These are phyloP conservation scores for Aureobasidium subglaciale DNA, from an alignment of 2,329 filamentous ascomycete genomes.

Conservation along the genomic window DNA sequence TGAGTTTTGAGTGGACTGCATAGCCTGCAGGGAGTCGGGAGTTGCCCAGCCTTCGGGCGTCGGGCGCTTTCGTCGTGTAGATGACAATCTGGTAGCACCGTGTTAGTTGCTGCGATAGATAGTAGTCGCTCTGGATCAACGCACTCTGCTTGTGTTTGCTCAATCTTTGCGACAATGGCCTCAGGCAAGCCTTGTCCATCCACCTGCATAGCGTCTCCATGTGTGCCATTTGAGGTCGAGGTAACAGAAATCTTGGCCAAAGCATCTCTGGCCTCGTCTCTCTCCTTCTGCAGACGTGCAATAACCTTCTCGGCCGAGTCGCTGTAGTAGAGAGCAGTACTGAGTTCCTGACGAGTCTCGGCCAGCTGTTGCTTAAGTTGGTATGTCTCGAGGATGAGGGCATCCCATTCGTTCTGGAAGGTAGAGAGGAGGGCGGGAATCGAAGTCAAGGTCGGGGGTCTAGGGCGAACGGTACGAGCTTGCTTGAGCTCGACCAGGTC, in stretches of 20 bases:
- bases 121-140: conserved; percentile 30
- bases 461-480: conserved; percentile 73
- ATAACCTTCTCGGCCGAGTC: conserved; percentile 96
- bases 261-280: conserved; percentile 86
- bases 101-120: conserved; percentile 21
- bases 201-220: conserved; percentile 86
- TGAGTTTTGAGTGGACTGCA: conserved; percentile 47
- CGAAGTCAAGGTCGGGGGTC: conserved; percentile 88
- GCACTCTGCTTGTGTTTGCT: conserved; percentile 73
- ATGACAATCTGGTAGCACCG: conserved; percentile 59
- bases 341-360: conserved; percentile 87
- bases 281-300: conserved; percentile 78
- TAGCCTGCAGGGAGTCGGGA: conserved; percentile 59
- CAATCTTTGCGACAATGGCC: conserved; percentile 63
- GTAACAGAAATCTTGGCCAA: conserved; percentile 77
- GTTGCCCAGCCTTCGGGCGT: conserved; percentile 81
- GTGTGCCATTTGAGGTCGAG: conserved; percentile 36
- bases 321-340: conserved; percentile 89
- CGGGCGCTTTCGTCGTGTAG: conserved; percentile 81
- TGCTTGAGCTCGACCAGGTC: conserved; percentile 86
- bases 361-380: conserved; percentile 82
- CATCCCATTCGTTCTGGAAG: conserved; percentile 98
- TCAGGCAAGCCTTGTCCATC: conserved; percentile 73
- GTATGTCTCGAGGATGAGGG: conserved; percentile 83
- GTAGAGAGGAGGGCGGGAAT: conserved; percentile 89